Conservation (phyloP, 1,139 yeast species). For the Petasospora rhodanensis region DNA sequence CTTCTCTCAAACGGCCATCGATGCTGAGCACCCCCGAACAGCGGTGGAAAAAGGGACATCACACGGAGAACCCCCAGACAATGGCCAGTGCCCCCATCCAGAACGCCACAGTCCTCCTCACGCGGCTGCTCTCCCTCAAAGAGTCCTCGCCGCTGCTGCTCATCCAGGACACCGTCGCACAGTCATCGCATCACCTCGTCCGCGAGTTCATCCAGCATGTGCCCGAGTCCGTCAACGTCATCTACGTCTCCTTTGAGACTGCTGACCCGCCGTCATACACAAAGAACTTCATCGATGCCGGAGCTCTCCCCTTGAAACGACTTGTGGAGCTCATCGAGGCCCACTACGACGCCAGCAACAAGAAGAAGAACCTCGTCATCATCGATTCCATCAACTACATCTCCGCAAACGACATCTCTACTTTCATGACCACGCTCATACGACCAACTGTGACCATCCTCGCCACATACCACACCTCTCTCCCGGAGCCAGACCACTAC, state of each 20-base stretch:
- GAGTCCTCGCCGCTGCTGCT: conserved; percentile 73
- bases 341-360: conserved; percentile 21
- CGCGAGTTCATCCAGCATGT: conserved; percentile 50
- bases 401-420: conserved; percentile 40
- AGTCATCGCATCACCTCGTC: conserved; percentile 54
- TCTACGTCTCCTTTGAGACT: conserved; percentile 65
- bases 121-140: conserved; percentile 59
- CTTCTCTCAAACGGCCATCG: too few relatives aligned
- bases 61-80: too few relatives aligned
- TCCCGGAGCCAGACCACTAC: conserved; percentile 31
- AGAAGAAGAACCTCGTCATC: conserved; percentile 29
- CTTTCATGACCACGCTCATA: conserved; percentile 51
- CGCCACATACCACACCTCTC: conserved; percentile 57
- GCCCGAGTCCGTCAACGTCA: conserved; percentile 29
- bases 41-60: too few relatives aligned
- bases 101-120: conserved; percentile 54
- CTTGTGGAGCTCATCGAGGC: conserved; percentile 29
- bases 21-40: too few relatives aligned
- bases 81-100: conserved; percentile 41
- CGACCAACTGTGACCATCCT: conserved; percentile 50
- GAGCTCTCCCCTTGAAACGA: conserved; percentile 26
- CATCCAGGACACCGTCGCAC: conserved; percentile 63
- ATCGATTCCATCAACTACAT: conserved; percentile 71
- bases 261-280: conserved; percentile 46
- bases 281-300: conserved; percentile 46